Conservation (phyloP, 2,329 filamentous ascomycete genomes). For the Trichophyton rubrum region DNA sequence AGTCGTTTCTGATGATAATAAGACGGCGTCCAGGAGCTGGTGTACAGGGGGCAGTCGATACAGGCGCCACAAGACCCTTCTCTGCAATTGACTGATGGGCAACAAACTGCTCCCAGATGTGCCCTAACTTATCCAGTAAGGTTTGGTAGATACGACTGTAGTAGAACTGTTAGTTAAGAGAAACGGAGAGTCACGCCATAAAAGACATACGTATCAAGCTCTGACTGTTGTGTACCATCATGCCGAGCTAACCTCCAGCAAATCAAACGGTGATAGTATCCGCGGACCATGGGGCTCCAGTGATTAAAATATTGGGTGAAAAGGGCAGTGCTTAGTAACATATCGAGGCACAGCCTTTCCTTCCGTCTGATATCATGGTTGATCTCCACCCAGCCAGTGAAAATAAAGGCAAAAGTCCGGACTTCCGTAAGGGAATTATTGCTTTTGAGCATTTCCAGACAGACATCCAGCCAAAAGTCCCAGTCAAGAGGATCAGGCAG, state of each 20-base stretch:
- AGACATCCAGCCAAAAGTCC: slow-evolving; percentile 75
- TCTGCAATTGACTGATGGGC: slow-evolving; percentile 59
- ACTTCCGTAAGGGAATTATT: slow-evolving; percentile 87
- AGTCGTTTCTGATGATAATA: slow-evolving; percentile 77
- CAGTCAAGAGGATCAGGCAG: slow-evolving; percentile 52
- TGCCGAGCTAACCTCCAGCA: slow-evolving; percentile 81
- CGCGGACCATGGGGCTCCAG: slow-evolving; percentile 90
- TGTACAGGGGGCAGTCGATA: slow-evolving; percentile 68
- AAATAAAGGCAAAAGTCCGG: slow-evolving; percentile 69
- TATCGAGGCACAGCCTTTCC: slow-evolving; percentile 55
- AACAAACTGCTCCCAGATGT: slow-evolving; percentile 67
- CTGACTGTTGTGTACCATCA: slow-evolving; percentile 50
- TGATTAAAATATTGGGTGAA: slow-evolving; percentile 81
- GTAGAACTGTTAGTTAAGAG: slow-evolving; percentile 13
- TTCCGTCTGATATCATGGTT: slow-evolving; percentile 55
- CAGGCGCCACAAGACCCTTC: slow-evolving; percentile 41
- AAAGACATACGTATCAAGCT: slow-evolving; percentile 51
- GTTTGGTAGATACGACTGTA: slow-evolving; percentile 55
- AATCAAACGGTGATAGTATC: slow-evolving; percentile 80
- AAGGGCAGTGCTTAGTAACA: slow-evolving; percentile 59
- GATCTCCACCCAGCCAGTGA: slow-evolving; percentile 64
- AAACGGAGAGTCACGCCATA: slow-evolving; percentile 2
- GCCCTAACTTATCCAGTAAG: slow-evolving; percentile 55
- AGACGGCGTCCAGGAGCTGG: slow-evolving; percentile 77
- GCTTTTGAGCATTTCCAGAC: slow-evolving; percentile 63